phyloP scores from a whole-genome alignment of 257 asterid genomes.

The Salvia rosmarinus region DNA sequence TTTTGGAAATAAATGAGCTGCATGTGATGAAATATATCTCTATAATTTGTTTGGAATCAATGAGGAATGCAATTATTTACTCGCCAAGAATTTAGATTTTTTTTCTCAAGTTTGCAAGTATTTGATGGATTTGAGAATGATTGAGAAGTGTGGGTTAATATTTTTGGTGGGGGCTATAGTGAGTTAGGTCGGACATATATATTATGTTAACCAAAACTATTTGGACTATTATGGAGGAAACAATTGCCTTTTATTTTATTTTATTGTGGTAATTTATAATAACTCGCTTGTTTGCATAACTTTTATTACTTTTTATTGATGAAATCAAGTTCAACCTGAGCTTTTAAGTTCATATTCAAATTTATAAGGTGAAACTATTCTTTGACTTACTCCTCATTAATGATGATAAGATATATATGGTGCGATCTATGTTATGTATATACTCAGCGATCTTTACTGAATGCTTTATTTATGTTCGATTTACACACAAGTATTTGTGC shows the following conservation, averaged over 20 bases:
- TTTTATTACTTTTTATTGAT: too few species aligned
- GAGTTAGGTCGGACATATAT: not conserved
- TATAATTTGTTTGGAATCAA: not conserved
- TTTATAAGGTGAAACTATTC: too few species aligned
- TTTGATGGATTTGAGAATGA: slow-evolving; percentile 1
- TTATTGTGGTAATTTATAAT: too few species aligned
- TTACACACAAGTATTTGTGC: not conserved
- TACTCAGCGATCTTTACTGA: too few species aligned
- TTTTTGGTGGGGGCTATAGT: not conserved
- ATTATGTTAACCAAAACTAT: not conserved
- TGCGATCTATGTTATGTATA: too few species aligned
- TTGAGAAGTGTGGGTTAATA: not conserved
- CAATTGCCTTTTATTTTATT: not conserved
- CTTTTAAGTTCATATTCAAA: too few species aligned
- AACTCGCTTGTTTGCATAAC: too few species aligned
- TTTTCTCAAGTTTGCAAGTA: not conserved
- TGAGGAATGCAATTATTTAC: not conserved
- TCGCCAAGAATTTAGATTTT: not conserved
- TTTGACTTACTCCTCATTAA: too few species aligned
- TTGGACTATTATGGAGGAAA: not conserved
- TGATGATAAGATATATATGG: too few species aligned
- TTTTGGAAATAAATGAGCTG: slow-evolving; percentile 3
- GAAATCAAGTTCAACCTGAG: too few species aligned
- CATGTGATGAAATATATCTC: not conserved
- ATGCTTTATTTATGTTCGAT: too few species aligned